Percentiles rank a stretch among this genome's conserved stretches.
These are phyloP conservation scores for Fusarium verrucosum DNA, from an alignment of 2,329 filamentous ascomycete genomes.

Conservation along the genomic window DNA sequence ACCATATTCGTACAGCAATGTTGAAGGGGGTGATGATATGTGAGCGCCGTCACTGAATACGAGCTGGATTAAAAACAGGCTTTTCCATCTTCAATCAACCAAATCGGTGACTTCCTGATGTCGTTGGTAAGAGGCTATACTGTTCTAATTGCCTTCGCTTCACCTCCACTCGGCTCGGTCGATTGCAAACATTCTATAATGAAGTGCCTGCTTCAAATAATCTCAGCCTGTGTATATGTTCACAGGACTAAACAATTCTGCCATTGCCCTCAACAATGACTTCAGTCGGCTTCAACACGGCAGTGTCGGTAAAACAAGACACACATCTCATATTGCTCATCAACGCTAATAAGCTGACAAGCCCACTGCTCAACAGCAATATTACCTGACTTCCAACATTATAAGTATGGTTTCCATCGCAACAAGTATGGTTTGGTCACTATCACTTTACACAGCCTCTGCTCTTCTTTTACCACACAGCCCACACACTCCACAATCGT, in stretches of 20 bases:
- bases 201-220: neutral
- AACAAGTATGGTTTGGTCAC: neutral
- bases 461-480: conserved; percentile 66
- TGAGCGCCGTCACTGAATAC: neutral
- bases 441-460: neutral
- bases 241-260: neutral
- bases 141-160: neutral
- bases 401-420: neutral
- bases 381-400: neutral
- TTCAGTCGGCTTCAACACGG: neutral
- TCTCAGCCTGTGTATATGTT: neutral
- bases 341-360: neutral
- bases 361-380: neutral
- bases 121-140: neutral
- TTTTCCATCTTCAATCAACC: neutral
- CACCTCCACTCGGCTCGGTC: neutral
- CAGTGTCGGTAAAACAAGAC: neutral
- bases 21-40: neutral
- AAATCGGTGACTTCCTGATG: neutral
- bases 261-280: neutral
- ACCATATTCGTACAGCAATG: neutral
- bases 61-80: neutral
- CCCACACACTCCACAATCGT: conserved; percentile 75
- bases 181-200: neutral
- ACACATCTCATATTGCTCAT: neutral